A percentile compares a stretch with the other conserved stretches of the same genome.
Conservation (phyloP, 306 rosid genomes). For the Quercus glauca region DNA sequence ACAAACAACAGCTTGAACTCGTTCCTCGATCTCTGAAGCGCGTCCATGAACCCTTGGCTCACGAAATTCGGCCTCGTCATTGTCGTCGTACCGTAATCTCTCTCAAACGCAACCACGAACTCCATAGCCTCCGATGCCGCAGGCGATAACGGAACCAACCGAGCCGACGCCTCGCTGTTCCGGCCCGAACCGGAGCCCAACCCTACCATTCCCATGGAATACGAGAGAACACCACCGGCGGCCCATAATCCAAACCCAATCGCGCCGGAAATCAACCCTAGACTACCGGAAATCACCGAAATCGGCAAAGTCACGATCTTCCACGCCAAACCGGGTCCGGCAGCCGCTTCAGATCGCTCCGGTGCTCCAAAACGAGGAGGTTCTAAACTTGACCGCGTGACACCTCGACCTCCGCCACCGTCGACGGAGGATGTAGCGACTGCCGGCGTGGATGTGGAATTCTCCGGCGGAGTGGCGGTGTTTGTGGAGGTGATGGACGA, state of each 20-base stretch:
- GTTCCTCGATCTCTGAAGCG: conserved; percentile 79
- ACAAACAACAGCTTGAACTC: conserved; percentile 74
- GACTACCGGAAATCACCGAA: conserved; percentile 74
- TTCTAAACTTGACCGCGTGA: background rate
- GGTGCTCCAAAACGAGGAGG: background rate
- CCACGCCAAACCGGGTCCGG: conserved; percentile 73
- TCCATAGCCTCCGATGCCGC: conserved; percentile 65
- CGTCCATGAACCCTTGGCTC: conserved; percentile 85
- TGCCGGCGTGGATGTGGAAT: conserved; percentile 8
- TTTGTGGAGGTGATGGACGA: conserved; percentile 60
- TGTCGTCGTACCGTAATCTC: conserved; percentile 54
- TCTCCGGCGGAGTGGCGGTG: conserved; percentile 1
- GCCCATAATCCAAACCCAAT: conserved; percentile 90
- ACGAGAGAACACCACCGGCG: conserved; percentile 90
- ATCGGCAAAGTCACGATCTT: conserved; percentile 71
- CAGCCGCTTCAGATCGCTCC: conserved; percentile 24
- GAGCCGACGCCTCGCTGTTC: conserved; percentile 39
- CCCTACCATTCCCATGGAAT: conserved; percentile 79
- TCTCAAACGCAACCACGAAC: conserved; percentile 66
- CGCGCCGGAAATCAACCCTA: conserved; percentile 81
- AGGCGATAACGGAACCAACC: conserved; percentile 57
- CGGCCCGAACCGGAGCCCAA: conserved; percentile 36
- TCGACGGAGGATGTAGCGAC: conserved; percentile 7
- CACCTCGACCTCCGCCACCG: background rate
- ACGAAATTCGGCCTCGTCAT: conserved; percentile 58